Percentiles rank a stretch among this genome's conserved stretches.
Conservation (phyloP, 345 rosid species). For the Eucalyptus viminalis region DNA sequence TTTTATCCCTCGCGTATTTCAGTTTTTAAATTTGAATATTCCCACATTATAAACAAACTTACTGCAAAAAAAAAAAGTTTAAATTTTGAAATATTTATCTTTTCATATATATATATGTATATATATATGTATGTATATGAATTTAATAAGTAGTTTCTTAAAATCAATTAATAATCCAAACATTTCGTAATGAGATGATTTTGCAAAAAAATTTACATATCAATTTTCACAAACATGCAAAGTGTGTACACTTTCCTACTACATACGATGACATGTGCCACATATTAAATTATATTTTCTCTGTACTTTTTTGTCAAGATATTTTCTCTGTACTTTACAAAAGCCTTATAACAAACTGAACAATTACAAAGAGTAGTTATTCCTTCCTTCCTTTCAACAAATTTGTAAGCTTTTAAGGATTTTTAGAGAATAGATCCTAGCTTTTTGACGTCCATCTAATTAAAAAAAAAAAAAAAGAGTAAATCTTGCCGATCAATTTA, state of each 20-base stretch:
- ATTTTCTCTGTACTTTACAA: background rate
- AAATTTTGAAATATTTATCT: background rate
- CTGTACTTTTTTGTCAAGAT: background rate
- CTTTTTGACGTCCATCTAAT: background rate
- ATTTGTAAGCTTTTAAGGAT: background rate
- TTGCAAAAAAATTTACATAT: background rate
- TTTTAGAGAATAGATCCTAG: background rate
- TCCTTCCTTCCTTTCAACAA: background rate
- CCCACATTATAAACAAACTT: background rate
- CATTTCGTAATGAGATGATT: background rate
- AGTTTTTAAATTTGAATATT: background rate
- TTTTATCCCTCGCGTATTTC: background rate
- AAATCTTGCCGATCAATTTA: background rate
- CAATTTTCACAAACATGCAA: background rate
- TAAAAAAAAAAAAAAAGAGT: background rate
- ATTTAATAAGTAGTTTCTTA: background rate
- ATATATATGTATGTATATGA: too few relatives aligned
- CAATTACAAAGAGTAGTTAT: background rate
- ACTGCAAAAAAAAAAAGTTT: background rate
- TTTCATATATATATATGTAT: background rate
- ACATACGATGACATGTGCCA: fast-evolving
- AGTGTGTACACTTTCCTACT: background rate
- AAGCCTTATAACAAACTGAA: background rate
- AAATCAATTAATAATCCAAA: background rate
- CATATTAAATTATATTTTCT: background rate